Conservation (phyloP, 176 grass and related monocot species). For the Cymbopogon citratus region DNA sequence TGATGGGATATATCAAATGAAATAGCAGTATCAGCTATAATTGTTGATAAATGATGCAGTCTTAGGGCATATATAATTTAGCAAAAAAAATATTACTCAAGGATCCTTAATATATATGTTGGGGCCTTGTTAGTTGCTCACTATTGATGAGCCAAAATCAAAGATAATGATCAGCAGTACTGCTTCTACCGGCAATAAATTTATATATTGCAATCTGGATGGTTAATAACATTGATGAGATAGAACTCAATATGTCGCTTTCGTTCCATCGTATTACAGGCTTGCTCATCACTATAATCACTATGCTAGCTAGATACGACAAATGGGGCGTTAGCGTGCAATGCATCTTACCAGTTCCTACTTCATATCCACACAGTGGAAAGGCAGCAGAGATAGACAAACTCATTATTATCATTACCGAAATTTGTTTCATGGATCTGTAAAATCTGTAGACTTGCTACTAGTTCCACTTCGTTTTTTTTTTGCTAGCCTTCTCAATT, state of each 20-base stretch:
- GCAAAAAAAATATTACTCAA: not conserved
- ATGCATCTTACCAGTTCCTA: not conserved
- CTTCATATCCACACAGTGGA: not conserved
- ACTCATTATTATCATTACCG: constrained; percentile 11
- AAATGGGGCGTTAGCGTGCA: not conserved
- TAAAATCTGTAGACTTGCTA: not conserved
- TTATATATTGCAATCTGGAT: not conserved
- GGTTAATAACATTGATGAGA: not conserved
- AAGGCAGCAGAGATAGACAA: not conserved
- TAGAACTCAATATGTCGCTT: not conserved
- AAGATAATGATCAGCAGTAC: not conserved
- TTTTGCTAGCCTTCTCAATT: not conserved
- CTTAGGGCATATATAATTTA: not conserved
- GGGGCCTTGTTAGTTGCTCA: not conserved
- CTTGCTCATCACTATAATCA: not conserved
- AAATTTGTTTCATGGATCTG: not conserved
- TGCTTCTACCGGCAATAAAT: not conserved
- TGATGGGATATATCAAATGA: not conserved
- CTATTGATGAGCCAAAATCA: not conserved
- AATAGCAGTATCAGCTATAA: not conserved
- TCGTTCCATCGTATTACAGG: not conserved
- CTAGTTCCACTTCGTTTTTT: not conserved
- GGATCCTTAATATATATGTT: not conserved
- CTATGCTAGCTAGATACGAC: not conserved
- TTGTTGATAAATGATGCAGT: not conserved